A percentile compares a stretch with the other conserved stretches of the same genome.
Evolutionary conservation across 768 basidiomycete species (phyloP).

Genomic region (Russula griseocarnosa): DNA sequence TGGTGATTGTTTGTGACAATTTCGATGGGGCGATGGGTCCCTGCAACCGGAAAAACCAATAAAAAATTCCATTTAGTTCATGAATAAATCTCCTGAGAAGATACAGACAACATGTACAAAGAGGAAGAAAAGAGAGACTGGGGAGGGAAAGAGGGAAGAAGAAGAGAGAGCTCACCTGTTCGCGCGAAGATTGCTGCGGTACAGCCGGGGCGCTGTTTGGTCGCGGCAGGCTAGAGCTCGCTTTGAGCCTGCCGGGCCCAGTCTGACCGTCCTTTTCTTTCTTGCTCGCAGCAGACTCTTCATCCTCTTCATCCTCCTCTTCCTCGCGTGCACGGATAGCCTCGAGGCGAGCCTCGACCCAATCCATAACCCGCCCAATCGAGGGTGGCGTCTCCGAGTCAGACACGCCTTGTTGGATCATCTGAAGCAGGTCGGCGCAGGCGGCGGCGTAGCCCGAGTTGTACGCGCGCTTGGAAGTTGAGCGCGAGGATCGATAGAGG

Average conservation of each 20-base stretch:
- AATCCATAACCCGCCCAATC: constrained; percentile 78
- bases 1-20: constrained; percentile 27
- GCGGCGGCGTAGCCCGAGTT: constrained; percentile 77
- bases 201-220: constrained; percentile 26
- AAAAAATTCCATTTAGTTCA: not conserved
- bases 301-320: constrained; percentile 80
- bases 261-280: constrained; percentile 31
- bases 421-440: constrained; percentile 73
- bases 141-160: constrained; percentile 8
- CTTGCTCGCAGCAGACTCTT: constrained; percentile 50
- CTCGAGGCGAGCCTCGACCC: constrained; percentile 77
- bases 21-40: constrained; percentile 38
- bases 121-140: not conserved
- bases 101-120: not conserved
- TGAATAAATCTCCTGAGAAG: not conserved
- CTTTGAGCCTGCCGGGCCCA: constrained; percentile 29
- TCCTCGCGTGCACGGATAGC: constrained; percentile 71
- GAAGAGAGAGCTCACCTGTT: constrained; percentile 29
- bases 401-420: constrained; percentile 82
- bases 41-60: constrained; percentile 29
- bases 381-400: constrained; percentile 45
- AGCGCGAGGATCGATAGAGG: constrained; percentile 73
- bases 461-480: constrained; percentile 75
- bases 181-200: constrained; percentile 25
- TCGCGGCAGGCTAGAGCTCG: constrained; percentile 28